Evolutionary conservation across 164 flowering plant genomes (phyloP).

Genomic region (Malania oleifera): DNA sequence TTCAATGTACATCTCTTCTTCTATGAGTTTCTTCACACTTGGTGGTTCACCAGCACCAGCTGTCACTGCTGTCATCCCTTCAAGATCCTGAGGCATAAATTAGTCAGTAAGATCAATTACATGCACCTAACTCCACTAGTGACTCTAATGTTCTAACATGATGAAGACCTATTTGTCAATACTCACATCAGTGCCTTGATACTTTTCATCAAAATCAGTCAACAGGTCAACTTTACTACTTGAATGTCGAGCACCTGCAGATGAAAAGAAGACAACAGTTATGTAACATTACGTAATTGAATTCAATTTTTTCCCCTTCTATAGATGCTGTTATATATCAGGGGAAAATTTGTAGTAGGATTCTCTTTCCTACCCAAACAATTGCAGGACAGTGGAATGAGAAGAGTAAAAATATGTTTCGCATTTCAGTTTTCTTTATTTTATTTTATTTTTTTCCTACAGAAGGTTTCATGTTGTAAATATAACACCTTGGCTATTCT

Average conservation of each 20-base stretch:
- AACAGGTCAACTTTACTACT: conserved; percentile 24
- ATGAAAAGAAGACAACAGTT: conserved; percentile 8
- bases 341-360: too few relatives aligned
- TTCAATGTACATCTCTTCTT: conserved; percentile 64
- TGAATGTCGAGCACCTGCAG: conserved; percentile 34
- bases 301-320: too few relatives aligned
- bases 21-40: conserved; percentile 77
- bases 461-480: too few relatives aligned
- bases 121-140: not conserved
- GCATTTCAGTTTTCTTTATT: too few relatives aligned
- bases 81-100: conserved; percentile 36
- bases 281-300: too few relatives aligned
- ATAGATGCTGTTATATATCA: too few relatives aligned
- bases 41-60: conserved; percentile 30
- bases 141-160: too few relatives aligned
- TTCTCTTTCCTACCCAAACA: too few relatives aligned
- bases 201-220: conserved; percentile 23
- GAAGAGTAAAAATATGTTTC: too few relatives aligned
- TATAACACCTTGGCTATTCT: too few relatives aligned
- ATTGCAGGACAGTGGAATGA: too few relatives aligned
- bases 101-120: not conserved
- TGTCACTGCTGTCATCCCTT: conserved; percentile 20
- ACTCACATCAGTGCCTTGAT: conserved; percentile 28
- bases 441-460: too few relatives aligned
- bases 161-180: not conserved